A percentile compares a stretch with the other conserved stretches of the same genome.
These are phyloP conservation scores for Fusarium pininemorale DNA, from an alignment of 2,329 filamentous ascomycete genomes.

Conservation along the genomic window DNA sequence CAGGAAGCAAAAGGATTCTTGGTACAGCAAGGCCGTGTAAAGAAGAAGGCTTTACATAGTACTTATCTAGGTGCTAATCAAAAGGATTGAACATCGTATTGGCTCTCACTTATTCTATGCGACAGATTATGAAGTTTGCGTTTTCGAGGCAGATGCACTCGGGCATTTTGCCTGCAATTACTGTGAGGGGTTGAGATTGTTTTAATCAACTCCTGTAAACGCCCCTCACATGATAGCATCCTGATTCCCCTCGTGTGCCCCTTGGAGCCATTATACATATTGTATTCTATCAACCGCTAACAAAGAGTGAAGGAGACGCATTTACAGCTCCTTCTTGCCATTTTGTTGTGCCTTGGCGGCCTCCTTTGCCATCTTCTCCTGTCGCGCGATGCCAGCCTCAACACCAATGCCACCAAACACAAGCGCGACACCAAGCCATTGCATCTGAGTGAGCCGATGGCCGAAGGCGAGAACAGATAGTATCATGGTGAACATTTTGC, in stretches of 20 bases:
- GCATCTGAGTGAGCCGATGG: constrained; percentile 84
- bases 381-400: constrained; percentile 81
- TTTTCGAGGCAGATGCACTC: not conserved
- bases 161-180: not conserved
- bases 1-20: constrained; percentile 28
- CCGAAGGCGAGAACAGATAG: constrained; percentile 95
- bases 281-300: not conserved
- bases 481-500: constrained; percentile 99
- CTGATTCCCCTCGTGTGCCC: not conserved
- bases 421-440: constrained; percentile 90
- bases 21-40: constrained; percentile 9
- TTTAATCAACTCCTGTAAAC: not conserved
- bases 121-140: not conserved
- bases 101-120: not conserved
- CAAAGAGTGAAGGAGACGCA: not conserved
- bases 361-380: constrained; percentile 86
- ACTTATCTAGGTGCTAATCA: constrained; percentile 22
- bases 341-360: constrained; percentile 59
- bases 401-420: constrained; percentile 97
- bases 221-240: not conserved
- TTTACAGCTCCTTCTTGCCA: constrained; percentile 47
- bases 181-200: not conserved
- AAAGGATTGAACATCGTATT: constrained; percentile 7
- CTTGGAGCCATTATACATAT: not conserved
- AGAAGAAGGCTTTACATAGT: constrained; percentile 2